Conservation (phyloP, 177 flowering plant species). For the Vitis hybrid region DNA sequence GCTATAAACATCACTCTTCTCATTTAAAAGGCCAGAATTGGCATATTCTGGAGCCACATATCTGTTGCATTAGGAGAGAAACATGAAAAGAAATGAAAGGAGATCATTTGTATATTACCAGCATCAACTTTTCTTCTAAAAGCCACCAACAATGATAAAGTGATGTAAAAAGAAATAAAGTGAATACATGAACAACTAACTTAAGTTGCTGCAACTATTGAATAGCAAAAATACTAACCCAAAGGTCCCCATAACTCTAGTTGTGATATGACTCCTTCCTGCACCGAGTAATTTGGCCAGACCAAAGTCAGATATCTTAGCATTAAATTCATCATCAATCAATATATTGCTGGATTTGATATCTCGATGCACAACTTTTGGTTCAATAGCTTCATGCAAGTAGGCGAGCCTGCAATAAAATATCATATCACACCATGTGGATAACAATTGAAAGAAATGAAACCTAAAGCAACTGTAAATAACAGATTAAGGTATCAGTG, state of each 20-base stretch:
- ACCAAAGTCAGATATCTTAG: conserved; percentile 67
- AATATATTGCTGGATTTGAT: conserved; percentile 66
- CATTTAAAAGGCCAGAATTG: conserved; percentile 58
- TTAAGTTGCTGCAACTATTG: background rate
- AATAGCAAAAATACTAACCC: conserved; percentile 34
- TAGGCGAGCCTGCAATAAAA: conserved; percentile 47
- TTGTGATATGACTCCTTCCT: conserved; percentile 57
- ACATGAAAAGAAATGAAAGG: background rate
- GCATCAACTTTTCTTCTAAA: background rate
- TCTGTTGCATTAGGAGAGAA: conserved; percentile 22
- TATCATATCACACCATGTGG: background rate
- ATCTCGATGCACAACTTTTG: conserved; percentile 67
- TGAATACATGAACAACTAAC: background rate
- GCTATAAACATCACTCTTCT: conserved; percentile 72
- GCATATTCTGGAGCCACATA: conserved; percentile 79
- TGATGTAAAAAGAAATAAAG: background rate
- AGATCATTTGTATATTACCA: background rate
- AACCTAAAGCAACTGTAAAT: background rate
- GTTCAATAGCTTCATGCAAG: conserved; percentile 61
- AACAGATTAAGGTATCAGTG: background rate
- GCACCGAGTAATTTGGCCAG: conserved; percentile 61
- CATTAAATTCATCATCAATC: conserved; percentile 56
- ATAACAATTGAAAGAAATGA: background rate
- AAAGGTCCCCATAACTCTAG: conserved; percentile 69
- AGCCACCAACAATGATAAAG: background rate